Base-by-base conservation (phyloP, 352 stramenopile species). In the Phytophthora hybrid region DNA sequence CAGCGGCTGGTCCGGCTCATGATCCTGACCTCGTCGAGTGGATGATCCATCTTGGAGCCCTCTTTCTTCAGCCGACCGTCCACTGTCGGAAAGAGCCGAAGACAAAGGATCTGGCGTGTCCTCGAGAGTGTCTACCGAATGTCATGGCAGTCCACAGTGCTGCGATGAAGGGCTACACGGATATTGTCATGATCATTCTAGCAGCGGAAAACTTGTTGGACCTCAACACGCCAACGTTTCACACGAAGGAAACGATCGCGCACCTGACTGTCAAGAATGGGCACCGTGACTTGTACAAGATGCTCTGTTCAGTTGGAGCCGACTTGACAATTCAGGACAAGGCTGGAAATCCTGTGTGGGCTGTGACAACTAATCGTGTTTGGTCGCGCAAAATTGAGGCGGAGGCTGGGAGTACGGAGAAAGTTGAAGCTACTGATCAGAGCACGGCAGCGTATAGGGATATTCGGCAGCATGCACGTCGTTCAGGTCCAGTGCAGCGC, bases 161-260 rank as follows among this genome's bases (percentile, higher is more conserved):
- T 54, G 47, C 19, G 19, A 26, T 26, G 10, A 54, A 54, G 9
- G 47, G 47, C 47, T 26, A 54, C 19, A 31, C 47, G 14, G 19
- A 54, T 9, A 31, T 16, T 29, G 47, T 54, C 13, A 16, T 29
- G 19, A 29, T 54, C 10, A 54, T 54, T 16, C 47, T 54, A 54
- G 19, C 47, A 13, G 47, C 47, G 19, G 47, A 54, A 16, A 54
- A 54, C 19, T 18, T 54, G 47, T 1, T 54, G 47, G 47, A 54
- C 19, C 18, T 54, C 18, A 54, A 54, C 47, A 54, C 47, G 47
- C 47, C 47, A 6, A 54, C 47, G 8, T 54, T 54, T 14, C 47
- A 54, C 47, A 31, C 47, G 47, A 54, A 54, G 47, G 47, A 54
- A 26, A 54, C 47, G 47, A 54, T 54, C 4, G 47, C 47, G 16